A percentile compares a stretch with the other conserved stretches of the same genome.
Conservation (phyloP, 73 alveolate species). For the Loxodes magnus region DNA sequence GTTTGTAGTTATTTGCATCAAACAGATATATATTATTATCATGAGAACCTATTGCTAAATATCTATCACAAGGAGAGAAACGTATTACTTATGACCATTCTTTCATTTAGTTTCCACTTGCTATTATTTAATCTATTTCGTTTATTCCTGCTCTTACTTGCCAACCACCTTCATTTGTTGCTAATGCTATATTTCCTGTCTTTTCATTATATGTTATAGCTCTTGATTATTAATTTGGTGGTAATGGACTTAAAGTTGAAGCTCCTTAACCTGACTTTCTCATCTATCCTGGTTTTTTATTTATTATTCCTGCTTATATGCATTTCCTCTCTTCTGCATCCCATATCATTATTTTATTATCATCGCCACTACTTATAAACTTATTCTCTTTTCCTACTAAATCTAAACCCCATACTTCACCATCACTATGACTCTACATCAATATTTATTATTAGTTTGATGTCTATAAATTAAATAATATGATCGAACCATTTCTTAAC, state of each 20-base stretch:
- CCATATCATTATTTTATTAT: constrained; percentile 52
- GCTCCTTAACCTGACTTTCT: constrained; percentile 51
- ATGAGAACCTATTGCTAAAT: constrained; percentile 90
- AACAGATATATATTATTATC: constrained; percentile 84
- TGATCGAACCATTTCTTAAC: constrained; percentile 65
- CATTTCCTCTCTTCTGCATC: constrained; percentile 25
- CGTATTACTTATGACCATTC: constrained; percentile 71
- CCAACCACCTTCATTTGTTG: constrained; percentile 76
- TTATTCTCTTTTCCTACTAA: constrained; percentile 39
- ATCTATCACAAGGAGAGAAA: constrained; percentile 78
- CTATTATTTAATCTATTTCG: constrained; percentile 25
- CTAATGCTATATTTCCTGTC: constrained; percentile 71
- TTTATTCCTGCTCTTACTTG: constrained; percentile 27
- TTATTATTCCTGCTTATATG: constrained; percentile 25
- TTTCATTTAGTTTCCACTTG: constrained; percentile 31
- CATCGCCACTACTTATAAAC: constrained; percentile 83
- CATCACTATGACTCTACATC: constrained; percentile 70
- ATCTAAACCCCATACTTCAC: constrained; percentile 89
- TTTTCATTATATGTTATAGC: constrained; percentile 51
- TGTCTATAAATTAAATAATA: constrained; percentile 17
- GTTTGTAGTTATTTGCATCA: constrained; percentile 58
- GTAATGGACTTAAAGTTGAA: constrained; percentile 39
- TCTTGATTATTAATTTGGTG: constrained; percentile 64
- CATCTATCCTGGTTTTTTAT: constrained; percentile 22
- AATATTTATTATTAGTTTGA: constrained; percentile 26